Evolutionary conservation across 352 stramenopile genomes (phyloP).

Genomic region (Nothophytophthora sp.): DNA sequence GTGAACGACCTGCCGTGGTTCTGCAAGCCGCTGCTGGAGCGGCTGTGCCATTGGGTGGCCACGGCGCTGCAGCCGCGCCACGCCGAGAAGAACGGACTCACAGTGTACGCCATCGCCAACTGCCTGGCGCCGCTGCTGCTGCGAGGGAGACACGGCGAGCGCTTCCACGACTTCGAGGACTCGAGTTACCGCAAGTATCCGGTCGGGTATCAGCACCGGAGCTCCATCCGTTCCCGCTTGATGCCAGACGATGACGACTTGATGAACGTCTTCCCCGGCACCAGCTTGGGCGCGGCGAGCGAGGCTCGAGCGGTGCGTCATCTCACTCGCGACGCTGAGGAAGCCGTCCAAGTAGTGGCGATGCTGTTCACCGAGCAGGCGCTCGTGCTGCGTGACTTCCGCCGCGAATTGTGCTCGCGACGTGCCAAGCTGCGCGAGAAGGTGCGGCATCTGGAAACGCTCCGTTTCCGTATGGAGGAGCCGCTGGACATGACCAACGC

Average conservation of each 20-base stretch:
- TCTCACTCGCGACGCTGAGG: conserved; percentile 62
- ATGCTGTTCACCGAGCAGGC: conserved; percentile 67
- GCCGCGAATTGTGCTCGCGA: conserved; percentile 47
- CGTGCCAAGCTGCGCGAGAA: conserved; percentile 60
- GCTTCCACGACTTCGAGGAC: conserved; percentile 77
- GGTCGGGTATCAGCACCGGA: conserved; percentile 59
- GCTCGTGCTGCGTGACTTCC: conserved; percentile 60
- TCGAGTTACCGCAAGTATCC: conserved; percentile 69
- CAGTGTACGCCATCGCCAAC: conserved; percentile 63
- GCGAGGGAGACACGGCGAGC: conserved; percentile 42
- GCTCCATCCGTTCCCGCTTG: conserved; percentile 52
- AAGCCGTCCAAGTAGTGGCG: conserved; percentile 63
- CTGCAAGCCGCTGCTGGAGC: conserved; percentile 74
- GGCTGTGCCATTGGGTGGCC: conserved; percentile 64
- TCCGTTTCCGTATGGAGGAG: conserved; percentile 77
- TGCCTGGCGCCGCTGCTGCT: conserved; percentile 69
- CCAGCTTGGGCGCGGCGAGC: conserved; percentile 28
- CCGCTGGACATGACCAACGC: conserved; percentile 56
- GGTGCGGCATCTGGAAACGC: conserved; percentile 59
- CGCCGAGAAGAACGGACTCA: conserved; percentile 69
- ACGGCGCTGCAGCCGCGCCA: conserved; percentile 62
- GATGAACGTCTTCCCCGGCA: conserved; percentile 31
- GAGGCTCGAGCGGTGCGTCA: conserved; percentile 51
- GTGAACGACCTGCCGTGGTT: conserved; percentile 85
- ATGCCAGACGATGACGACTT: conserved; percentile 48